Percentiles rank a stretch among this genome's conserved stretches.
Conservation (phyloP, 805 yeast species). For the Candida fluviatilis region DNA sequence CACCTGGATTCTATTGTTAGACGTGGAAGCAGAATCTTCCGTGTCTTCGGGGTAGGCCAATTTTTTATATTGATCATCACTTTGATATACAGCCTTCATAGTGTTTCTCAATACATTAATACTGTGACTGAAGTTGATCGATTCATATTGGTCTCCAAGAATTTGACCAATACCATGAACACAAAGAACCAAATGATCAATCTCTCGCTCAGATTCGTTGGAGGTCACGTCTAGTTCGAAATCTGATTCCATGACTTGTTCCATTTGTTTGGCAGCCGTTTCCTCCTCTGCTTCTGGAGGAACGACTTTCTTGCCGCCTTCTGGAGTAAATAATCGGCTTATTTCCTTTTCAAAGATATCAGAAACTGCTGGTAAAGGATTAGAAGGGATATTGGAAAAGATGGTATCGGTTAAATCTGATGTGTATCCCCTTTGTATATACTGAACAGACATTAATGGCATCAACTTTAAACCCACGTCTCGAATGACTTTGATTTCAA, state of each 20-base stretch:
- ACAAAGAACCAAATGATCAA: conserved; percentile 74
- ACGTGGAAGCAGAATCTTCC: conserved; percentile 8
- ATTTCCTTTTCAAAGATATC: conserved; percentile 31
- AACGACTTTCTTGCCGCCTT: conserved; percentile 18
- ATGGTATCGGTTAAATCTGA: conserved; percentile 27
- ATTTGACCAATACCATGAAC: conserved; percentile 95
- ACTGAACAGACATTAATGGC: conserved; percentile 43
- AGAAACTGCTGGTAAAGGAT: conserved; percentile 29
- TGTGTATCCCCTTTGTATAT: conserved; percentile 49
- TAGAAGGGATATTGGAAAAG: conserved; percentile 26
- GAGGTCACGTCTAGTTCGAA: conserved; percentile 32
- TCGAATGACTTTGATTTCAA: conserved; percentile 33
- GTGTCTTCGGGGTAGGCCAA: conserved; percentile 27
- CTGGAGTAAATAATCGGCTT: conserved; percentile 15
- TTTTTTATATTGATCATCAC: conserved; percentile 36
- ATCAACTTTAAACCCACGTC: conserved; percentile 31
- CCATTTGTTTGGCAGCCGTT: conserved; percentile 26
- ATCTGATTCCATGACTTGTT: conserved; percentile 47
- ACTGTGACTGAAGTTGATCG: conserved; percentile 83
- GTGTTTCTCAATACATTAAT: conserved; percentile 61
- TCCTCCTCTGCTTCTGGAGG: conserved; percentile 9
- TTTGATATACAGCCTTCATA: conserved; percentile 46
- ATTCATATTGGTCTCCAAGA: conserved; percentile 71
- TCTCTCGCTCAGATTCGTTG: conserved; percentile 24
- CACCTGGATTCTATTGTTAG: conserved; percentile 68